Base-by-base conservation (phyloP, 495 filamentous ascomycete species). In the Penicillium mononematosum region DNA sequence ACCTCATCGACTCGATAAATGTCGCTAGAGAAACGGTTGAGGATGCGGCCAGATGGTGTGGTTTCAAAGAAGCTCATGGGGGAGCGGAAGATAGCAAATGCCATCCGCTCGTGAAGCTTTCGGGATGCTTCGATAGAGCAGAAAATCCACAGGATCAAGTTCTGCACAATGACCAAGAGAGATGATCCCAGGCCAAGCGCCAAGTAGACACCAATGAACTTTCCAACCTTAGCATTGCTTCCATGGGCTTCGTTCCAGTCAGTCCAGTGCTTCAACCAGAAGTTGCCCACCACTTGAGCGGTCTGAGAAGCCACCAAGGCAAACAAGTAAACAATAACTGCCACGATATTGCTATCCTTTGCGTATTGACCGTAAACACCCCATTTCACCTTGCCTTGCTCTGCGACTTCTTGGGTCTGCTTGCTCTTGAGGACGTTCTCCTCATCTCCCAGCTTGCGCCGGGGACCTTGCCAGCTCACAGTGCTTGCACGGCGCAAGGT, bases 1-100 rank as follows among this genome's bases (percentile, higher is more conserved):
- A 98, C 89, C 74, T 98, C 94, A 67, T 98, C 94, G 45, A 98
- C 88, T 59, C 86, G 85, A 73, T 98, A 98, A 57, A 98, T 89
- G 74, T 98, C 92, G 75, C 92, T 96, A 4, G 93, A 98, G 69
- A 99, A 99, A 46, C 95, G 82, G 68, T 99, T 99, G 41, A 99
- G 79, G 63, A 99, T 97, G 19, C 95, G 85, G 17, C 95, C 95
- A 54, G 92, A 91, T n/a, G 94, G 94, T 3, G 94, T 99, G 11
- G 93, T 96, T 71, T 99, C 95, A 62, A 99, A 99, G 74, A 99
- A 99, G 63, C 83, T 91, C 95, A 99, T 99, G 24, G 95, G 95
- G 16, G 91, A 94, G 66, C 94, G 85, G 79, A 99, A 99, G 63
- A 98, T 98, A 6, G 95, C 91, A 62, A 88, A 92, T 43, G 95